Evolutionary conservation across 163 green algal species (phyloP), one percentile per base, ranked within the genome.

Genomic region (Picocystis sp.): DNA sequence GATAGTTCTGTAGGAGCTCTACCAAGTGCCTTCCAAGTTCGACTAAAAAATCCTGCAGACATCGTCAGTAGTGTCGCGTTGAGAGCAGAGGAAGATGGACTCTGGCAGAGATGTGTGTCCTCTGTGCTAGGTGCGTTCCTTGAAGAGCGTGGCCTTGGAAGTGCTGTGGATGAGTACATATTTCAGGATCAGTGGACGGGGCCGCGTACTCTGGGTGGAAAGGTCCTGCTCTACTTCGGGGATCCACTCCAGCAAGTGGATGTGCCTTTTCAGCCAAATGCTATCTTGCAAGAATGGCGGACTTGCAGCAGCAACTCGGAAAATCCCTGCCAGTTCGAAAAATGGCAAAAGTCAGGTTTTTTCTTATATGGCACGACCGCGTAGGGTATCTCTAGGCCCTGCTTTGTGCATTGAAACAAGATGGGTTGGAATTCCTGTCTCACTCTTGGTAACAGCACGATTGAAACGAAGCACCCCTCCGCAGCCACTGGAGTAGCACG

Each of bases 191-290:
- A 47, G 24, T 79, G 71, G 71, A 11, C 49, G 25, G 58, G 61
- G 0, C 67, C 71, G 0, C 49, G 19, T 19, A 52, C 44, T 1
- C 13, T 67, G 22, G 14, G 25, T 3, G 62, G 67, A 25, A 57
- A 53, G 61, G 15, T 74, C 50, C 52, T 76, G 67, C 58, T 79
- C 52, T 45, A 69, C n/a, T 53, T 79, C 21, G 71, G 71, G 6
- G 71, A 79, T 44, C 71, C 71, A 11, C 50, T 79, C 61, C 47
- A 72, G 56, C 46, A 69, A 46, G 71, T 76, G 43, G 67, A 69
- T 1, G 62, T 79, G 43, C 60, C 66, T 2, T 79, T 57, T 43
- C 50, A 43, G 10, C 71, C 71, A 2, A 61, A 60, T 14, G 69
- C 53, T 15, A 52, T 76, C 21, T 50, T 79, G 1, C 67, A 70